Evolutionary conservation across 805 yeast species (phyloP).

Genomic region (Metschnikowia kofuensis): DNA sequence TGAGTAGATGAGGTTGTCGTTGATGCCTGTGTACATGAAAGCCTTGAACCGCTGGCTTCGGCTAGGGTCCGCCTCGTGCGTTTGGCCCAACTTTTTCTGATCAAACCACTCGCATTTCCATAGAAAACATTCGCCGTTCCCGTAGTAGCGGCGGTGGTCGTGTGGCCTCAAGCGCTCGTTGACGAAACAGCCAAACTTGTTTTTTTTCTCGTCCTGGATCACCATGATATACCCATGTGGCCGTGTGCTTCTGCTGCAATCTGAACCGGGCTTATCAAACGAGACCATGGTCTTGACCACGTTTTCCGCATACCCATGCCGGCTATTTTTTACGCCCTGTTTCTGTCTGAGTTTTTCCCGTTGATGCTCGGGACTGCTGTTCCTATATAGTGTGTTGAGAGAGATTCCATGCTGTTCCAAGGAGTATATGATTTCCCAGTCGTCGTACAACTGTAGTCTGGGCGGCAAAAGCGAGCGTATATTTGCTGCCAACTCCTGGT

Average conservation of each 20-base stretch:
- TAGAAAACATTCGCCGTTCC: slow-evolving; percentile 92
- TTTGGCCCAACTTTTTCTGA: slow-evolving; percentile 7
- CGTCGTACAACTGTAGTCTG: slow-evolving; percentile 69
- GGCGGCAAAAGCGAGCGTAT: slow-evolving; percentile 72
- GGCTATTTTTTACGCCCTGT: slow-evolving; percentile 9
- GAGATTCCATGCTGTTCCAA: slow-evolving; percentile 92
- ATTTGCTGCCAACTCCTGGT: slow-evolving; percentile 67
- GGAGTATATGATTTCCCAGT: slow-evolving; percentile 80
- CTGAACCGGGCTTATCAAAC: slow-evolving; percentile 18
- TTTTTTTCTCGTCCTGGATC: slow-evolving; percentile 60
- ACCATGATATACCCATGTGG: slow-evolving; percentile 72
- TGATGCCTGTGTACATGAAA: slow-evolving; percentile 82
- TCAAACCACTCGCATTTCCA: slow-evolving; percentile 67
- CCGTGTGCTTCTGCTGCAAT: slow-evolving; percentile 19
- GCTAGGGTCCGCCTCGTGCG: slow-evolving; percentile 8
- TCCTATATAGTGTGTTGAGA: slow-evolving; percentile 68
- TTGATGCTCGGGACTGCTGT: slow-evolving; percentile 45
- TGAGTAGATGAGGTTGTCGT: slow-evolving; percentile 82
- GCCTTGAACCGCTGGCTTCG: slow-evolving; percentile 55
- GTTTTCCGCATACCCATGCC: slow-evolving; percentile 35
- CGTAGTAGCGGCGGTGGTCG: slow-evolving; percentile 74
- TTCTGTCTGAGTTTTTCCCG: slow-evolving; percentile 14
- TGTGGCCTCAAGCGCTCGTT: slow-evolving; percentile 72
- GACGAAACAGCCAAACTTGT: slow-evolving; percentile 73
- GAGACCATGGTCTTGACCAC: slow-evolving; percentile 34